phyloP scores from a whole-genome alignment of 225 moss, liverwort and hornwort species.

The Pleurozium schreberi region DNA sequence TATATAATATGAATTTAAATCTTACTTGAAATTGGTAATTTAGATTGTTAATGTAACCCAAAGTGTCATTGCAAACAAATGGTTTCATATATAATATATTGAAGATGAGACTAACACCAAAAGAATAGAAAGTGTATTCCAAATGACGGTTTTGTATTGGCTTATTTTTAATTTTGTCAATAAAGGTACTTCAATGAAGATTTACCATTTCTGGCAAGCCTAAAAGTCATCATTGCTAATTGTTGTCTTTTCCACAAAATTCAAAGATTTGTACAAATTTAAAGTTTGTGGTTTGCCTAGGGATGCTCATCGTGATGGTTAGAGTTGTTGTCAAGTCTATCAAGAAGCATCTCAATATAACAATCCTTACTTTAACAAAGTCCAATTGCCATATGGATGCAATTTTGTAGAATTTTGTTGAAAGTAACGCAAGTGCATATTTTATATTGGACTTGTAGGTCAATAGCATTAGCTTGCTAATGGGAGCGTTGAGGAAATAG shows the following conservation, averaged over 20 bases:
- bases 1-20: background rate
- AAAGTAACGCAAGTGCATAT: rapidly evolving
- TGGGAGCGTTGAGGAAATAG: rapidly evolving
- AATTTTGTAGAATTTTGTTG: background rate
- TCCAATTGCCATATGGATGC: rapidly evolving
- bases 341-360: background rate
- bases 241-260: background rate
- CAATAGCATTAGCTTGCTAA: rapidly evolving
- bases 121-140: background rate
- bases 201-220: too few relatives aligned
- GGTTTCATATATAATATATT: too few relatives aligned
- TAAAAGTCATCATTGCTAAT: background rate
- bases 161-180: background rate
- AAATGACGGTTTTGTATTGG: background rate
- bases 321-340: rapidly evolving
- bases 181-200: background rate
- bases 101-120: background rate
- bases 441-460: background rate
- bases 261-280: background rate
- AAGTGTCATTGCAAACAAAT: background rate
- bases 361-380: rapidly evolving
- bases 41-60: background rate
- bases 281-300: background rate
- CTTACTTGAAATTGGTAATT: background rate
- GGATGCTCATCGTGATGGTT: rapidly evolving